Conservation (phyloP, 2,329 filamentous ascomycete species). For the Aspergillus sojae region DNA sequence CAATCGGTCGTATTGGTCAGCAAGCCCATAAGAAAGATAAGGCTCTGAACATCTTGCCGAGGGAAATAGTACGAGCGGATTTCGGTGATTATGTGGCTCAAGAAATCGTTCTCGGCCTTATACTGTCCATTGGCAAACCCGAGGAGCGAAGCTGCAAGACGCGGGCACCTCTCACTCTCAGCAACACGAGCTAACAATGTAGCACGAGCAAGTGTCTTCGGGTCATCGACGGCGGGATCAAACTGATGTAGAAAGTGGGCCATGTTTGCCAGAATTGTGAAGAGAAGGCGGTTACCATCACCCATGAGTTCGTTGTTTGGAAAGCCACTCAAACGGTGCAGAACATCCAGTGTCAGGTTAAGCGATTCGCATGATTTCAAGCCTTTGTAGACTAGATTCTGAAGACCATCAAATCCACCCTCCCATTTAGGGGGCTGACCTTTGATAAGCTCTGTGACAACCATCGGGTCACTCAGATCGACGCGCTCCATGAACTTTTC, state of each 20-base stretch:
- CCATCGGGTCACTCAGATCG: conserved; percentile 70
- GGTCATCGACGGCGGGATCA: conserved; percentile 64
- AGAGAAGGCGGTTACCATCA: conserved; percentile 78
- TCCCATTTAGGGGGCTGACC: conserved; percentile 87
- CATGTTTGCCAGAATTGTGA: conserved; percentile 86
- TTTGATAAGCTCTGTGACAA: conserved; percentile 73
- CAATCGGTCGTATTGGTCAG: conserved; percentile 85
- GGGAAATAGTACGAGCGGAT: conserved; percentile 80
- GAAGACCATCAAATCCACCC: conserved; percentile 81
- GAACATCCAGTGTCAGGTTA: conserved; percentile 72
- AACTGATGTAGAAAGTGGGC: conserved; percentile 81
- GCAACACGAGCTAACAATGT: conserved; percentile 72
- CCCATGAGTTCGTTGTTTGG: conserved; percentile 82
- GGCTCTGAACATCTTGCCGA: conserved; percentile 76
- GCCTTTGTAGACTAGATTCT: conserved; percentile 86
- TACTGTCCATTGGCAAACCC: conserved; percentile 70
- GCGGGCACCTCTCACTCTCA: conserved; percentile 68
- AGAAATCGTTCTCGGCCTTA: conserved; percentile 72
- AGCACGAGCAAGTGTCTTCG: conserved; percentile 63
- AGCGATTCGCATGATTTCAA: conserved; percentile 83
- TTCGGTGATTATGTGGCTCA: conserved; percentile 71
- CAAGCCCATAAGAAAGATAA: conserved; percentile 88
- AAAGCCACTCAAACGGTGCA: conserved; percentile 77
- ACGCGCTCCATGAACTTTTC: conserved; percentile 83
- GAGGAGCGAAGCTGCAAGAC: conserved; percentile 69